Base-by-base conservation (phyloP, 495 filamentous ascomycete species). In the Peziza echinospora region DNA sequence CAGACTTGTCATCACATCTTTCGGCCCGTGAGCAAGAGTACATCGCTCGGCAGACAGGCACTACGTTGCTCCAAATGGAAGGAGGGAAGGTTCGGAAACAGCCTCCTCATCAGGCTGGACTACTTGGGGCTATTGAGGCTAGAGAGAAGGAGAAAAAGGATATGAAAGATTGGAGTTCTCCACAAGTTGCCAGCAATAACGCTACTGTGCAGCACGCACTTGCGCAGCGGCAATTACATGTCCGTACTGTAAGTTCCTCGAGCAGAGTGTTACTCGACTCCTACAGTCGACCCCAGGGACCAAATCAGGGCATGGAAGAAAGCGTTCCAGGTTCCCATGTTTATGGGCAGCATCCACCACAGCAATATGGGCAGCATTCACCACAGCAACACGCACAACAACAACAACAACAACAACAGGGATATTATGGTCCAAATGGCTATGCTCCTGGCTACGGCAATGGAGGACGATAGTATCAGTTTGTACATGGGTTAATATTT, bases 11-110 rank as follows among this genome's bases (percentile, higher is more conserved):
- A n/a, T 68, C 67, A 2, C 73, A 78, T 47, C 71, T 93, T 17
- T 87, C 85, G 13, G 87, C 87, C n/a, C 78, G 82, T 6, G 87
- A 96, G 60, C 87, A 93, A 56, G 84, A 93, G 59, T 80, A 92
- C 56, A 76, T 96, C 24, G 82, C 87, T n/a, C 73, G 84, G 25
- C 68, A 82, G 49, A 93, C 87, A 5, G 82, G 82, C 0, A 78
- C 76, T 1, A 78, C 87, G 2, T 69, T 96, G 50, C 76, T 92
- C 53, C 77, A 76, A 26, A 65, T 89, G 57, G 73, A 73, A 19
- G 60, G 53, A 19, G 44, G 37, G 7, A 68, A 72, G 9, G 71
- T 67, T 25, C 66, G 63, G 25, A 66, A 64, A 47, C 59, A 65
- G 0, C 61, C 64, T 16, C 67, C 70, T 28, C 65, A 70, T 24